Evolutionary conservation across 768 basidiomycete genomes (phyloP), one percentile per base, ranked within the genome.

Genomic region (Tricholoma matsutake): DNA sequence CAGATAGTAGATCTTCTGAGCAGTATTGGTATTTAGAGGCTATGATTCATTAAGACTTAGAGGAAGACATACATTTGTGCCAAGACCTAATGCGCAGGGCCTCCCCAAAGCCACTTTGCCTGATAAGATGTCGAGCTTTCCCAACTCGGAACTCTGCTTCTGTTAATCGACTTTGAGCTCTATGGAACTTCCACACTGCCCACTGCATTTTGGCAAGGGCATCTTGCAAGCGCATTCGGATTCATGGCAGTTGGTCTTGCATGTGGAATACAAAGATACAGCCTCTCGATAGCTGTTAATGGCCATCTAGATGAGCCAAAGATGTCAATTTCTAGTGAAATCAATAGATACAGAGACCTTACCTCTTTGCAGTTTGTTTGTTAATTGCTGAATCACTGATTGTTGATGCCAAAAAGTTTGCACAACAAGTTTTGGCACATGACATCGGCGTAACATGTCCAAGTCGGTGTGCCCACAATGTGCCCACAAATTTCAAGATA

Each of bases 221-320:
- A 51, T 18, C 6, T 51, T 51, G 47, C 47, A 51, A 18, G 25
- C 13, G 5, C 13, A 10, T 51, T 51, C 13, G 5, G 47, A 51
- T 51, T 51, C 18, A 18, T 22, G 25, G 47, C 25, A 51, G 47
- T 29, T 18, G 18, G 14, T 51, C 25, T 7, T 51, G 47, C 47
- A 4, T 51, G 47, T 51, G 47, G 47, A 51, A 51, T 51, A 51
- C 47, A 51, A 29, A 51, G 47, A 51, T 51, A 51, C 47, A 51
- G n/a, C 28, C 25, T 51, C 47, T 29, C 28, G 47, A 51, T 51
- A 51, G 47, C 25, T 29, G 25, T 51, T 47, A 47, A 47, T 2
- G 45, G 45, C 2, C 45, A 47, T 51, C 47, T 51, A 51, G 47
- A 51, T 29, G 25, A 51, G 47, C 5, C 47, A 29, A 18, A 51